Evolutionary conservation across 345 rosid genomes (phyloP), one percentile per base, ranked within the genome.

Genomic region (Melaleuca alternifolia): DNA sequence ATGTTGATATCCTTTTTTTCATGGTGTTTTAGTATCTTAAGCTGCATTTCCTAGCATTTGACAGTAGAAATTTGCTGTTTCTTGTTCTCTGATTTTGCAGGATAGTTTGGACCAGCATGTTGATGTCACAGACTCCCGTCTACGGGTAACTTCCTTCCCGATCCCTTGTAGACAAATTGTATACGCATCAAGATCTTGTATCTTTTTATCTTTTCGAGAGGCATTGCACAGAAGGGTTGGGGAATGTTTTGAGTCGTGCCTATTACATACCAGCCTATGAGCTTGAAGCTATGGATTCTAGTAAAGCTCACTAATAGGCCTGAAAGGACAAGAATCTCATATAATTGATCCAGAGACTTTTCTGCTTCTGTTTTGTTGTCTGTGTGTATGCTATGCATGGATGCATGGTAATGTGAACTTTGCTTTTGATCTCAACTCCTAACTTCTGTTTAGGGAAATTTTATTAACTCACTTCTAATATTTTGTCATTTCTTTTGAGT

Each of bases 101-200:
- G 93, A 92, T 85, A 90, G 84, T 86, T 88, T 90, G 87, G 93
- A 90, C 82, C 85, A 90, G 75, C 92, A 90, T 46, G 93, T 92
- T 86, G 93, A 92, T 59, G 90, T 88, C 12, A 89, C 92, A 24
- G 89, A 90, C 85, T 84, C 91, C 57, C 91, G 93, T 30, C 87
- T 92, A 20, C 89, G 62, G 90, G 93, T 92, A 89, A 88, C 41
- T 28, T 44, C 82, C 65, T 41, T 52, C 48, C 56, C 1, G 11
- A 83, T 51, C 50, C n/a, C 84, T 30, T 30, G 56, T 82, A 62
- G 51, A 54, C 2, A 0, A 54, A 65, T 77, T 41, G 4, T 23
- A 14, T 87, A 28, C 3, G 1, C 48, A 50, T 51, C 4, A 18
- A 84, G 11, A 28, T 5, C 33, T 20, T 48, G n/a, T 71, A 23